phyloP scores from a whole-genome alignment of 495 filamentous ascomycete species.

The Penicillium angulare region DNA sequence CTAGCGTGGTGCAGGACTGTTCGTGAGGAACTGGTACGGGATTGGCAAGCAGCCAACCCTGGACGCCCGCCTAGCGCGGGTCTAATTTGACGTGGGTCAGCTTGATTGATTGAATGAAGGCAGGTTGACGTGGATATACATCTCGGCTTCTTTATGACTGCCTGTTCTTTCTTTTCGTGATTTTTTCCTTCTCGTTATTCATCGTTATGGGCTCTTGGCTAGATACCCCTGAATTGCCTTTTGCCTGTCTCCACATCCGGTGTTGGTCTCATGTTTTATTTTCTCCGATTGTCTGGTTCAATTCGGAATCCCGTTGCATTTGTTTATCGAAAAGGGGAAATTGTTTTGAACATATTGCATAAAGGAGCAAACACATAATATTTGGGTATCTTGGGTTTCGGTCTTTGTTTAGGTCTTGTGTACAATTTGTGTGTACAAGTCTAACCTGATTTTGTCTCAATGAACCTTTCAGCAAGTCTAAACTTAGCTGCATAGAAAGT shows the following conservation, averaged over 20 bases:
- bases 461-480: too few species aligned
- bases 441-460: too few species aligned
- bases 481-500: too few species aligned
- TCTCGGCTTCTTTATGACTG: slow-evolving; percentile 6
- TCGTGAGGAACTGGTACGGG: slow-evolving; percentile 68
- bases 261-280: slow-evolving; percentile 15
- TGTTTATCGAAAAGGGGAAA: not conserved
- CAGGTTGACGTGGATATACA: slow-evolving; percentile 9
- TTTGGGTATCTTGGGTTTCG: not conserved
- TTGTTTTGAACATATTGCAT: slow-evolving; percentile 2
- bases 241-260: slow-evolving; percentile 20
- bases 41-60: slow-evolving; percentile 49
- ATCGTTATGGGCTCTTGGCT: slow-evolving; percentile 26
- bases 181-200: slow-evolving; percentile 4
- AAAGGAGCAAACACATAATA: slow-evolving; percentile 5
- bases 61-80: slow-evolving; percentile 27
- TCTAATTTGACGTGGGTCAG: slow-evolving; percentile 16
- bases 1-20: slow-evolving; percentile 75
- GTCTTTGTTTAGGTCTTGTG: not conserved
- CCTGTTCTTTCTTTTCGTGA: slow-evolving; percentile 9
- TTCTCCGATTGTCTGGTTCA: slow-evolving; percentile 11
- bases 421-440: too few species aligned
- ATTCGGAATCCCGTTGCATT: slow-evolving; percentile 18
- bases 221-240: slow-evolving; percentile 33
- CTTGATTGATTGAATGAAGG: not conserved